These are phyloP conservation scores for Abrus precatorius DNA, from an alignment of 306 rosid species.

Conservation along the genomic window DNA sequence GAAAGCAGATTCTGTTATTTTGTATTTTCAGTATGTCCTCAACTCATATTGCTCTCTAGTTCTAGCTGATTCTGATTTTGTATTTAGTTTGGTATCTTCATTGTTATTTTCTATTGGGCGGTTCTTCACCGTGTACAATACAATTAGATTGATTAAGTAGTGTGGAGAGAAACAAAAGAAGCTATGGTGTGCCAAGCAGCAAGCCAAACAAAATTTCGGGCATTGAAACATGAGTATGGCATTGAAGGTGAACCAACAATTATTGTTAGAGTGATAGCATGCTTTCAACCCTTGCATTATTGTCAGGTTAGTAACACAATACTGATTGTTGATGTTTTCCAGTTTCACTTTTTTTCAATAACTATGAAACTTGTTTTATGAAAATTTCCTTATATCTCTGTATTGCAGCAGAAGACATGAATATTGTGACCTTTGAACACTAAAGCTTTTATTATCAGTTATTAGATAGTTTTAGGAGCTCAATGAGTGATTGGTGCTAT, in stretches of 20 bases:
- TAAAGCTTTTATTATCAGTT: slow-evolving; percentile 20
- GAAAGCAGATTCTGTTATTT: slow-evolving; percentile 19
- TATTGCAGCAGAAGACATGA: background rate
- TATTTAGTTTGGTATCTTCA: slow-evolving; percentile 35
- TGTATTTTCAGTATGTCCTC: slow-evolving; percentile 33
- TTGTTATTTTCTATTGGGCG: slow-evolving; percentile 11
- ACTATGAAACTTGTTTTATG: slow-evolving; percentile 26
- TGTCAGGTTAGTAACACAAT: slow-evolving; percentile 70
- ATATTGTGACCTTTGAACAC: background rate
- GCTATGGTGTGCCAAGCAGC: slow-evolving; percentile 94
- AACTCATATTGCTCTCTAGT: slow-evolving; percentile 21
- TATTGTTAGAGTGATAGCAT: slow-evolving; percentile 81
- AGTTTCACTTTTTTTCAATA: slow-evolving; percentile 7
- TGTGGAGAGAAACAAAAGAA: slow-evolving; percentile 60
- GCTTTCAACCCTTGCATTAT: slow-evolving; percentile 82
- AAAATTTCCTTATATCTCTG: slow-evolving; percentile 17
- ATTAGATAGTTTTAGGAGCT: slow-evolving; percentile 11
- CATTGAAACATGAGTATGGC: slow-evolving; percentile 80
- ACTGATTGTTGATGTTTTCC: slow-evolving; percentile 25
- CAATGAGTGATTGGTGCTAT: slow-evolving; percentile 26
- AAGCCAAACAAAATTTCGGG: slow-evolving; percentile 82
- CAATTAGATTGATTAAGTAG: slow-evolving; percentile 42
- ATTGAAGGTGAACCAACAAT: slow-evolving; percentile 73
- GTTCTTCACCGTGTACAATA: slow-evolving; percentile 31
- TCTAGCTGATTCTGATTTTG: slow-evolving; percentile 21